These are phyloP conservation scores for Brasenia schreberi DNA, from an alignment of 164 flowering plant genomes.

Conservation along the genomic window DNA sequence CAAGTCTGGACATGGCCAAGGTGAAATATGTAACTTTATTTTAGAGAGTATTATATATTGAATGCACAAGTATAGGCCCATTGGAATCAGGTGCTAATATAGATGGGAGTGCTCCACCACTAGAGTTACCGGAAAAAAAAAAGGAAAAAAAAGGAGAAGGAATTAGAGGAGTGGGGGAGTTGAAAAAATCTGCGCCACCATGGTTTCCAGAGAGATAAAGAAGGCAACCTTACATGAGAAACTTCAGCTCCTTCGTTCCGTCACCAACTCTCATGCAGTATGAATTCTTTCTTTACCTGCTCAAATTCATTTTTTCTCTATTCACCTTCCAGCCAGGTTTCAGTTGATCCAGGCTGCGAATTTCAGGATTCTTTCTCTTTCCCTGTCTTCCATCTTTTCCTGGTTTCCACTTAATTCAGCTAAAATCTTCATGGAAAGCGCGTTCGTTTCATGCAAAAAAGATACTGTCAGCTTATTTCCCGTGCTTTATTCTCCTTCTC, in stretches of 20 bases:
- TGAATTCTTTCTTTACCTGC: constrained; percentile 4
- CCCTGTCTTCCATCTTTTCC: neutral
- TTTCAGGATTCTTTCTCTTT: too few species aligned
- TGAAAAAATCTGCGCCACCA: constrained; percentile 6
- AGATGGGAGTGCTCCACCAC: neutral
- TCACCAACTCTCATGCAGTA: constrained; percentile 87
- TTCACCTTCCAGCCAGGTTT: too few species aligned
- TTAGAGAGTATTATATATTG: neutral
- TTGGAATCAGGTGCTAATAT: neutral
- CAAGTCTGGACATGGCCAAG: neutral
- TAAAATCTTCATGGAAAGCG: neutral
- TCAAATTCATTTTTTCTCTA: neutral
- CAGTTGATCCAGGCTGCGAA: too few species aligned
- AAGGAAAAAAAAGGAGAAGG: neutral
- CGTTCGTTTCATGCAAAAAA: neutral
- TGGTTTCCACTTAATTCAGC: neutral
- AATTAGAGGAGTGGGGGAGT: neutral
- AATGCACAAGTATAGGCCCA: neutral
- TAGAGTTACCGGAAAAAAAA: neutral
- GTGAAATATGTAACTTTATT: neutral
- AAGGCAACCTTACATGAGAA: constrained; percentile 70
- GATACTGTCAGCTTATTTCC: neutral
- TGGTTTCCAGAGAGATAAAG: constrained; percentile 79
- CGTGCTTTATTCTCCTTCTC: neutral
- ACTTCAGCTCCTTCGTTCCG: constrained; percentile 87